Evolutionary conservation across 2,329 filamentous ascomycete genomes (phyloP).

Genomic region (Colletotrichum sp.): DNA sequence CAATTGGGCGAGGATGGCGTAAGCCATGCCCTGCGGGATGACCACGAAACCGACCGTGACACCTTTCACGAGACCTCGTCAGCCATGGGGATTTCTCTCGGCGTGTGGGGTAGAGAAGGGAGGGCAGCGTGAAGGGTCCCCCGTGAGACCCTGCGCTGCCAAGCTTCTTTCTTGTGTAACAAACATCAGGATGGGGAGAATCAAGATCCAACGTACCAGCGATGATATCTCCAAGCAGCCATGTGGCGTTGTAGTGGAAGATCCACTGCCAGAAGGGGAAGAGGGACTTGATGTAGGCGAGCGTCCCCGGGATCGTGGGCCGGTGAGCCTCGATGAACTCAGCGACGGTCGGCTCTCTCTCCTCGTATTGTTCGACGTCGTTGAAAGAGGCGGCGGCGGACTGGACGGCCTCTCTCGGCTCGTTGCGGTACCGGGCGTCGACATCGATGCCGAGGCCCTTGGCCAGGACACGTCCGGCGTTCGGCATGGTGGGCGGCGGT

Average conservation of each 20-base stretch:
- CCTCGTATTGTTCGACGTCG: constrained; percentile 26
- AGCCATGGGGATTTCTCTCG: background rate
- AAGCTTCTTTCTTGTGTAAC: background rate
- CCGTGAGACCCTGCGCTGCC: background rate
- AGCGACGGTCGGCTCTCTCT: constrained; percentile 45
- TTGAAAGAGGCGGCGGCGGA: constrained; percentile 28
- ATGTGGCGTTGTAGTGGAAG: constrained; percentile 32
- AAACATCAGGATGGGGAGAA: background rate
- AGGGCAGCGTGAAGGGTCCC: background rate
- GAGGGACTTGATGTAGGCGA: constrained; percentile 42
- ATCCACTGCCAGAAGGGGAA: constrained; percentile 58
- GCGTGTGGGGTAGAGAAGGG: background rate
- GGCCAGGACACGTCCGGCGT: constrained; percentile 27
- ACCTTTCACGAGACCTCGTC: constrained; percentile 25
- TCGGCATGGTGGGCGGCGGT: constrained; percentile 14
- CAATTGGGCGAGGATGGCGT: constrained; percentile 73
- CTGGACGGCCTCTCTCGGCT: constrained; percentile 28
- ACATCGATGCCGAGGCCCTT: constrained; percentile 34
- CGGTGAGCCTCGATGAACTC: constrained; percentile 45
- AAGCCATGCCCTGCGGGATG: constrained; percentile 82
- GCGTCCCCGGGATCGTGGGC: constrained; percentile 34
- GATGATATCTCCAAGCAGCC: constrained; percentile 22
- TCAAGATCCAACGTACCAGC: constrained; percentile 7
- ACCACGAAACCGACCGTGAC: constrained; percentile 77
- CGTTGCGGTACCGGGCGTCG: constrained; percentile 28